Conservation (phyloP, 805 yeast genomes). For the Clavispora phyllophila region DNA sequence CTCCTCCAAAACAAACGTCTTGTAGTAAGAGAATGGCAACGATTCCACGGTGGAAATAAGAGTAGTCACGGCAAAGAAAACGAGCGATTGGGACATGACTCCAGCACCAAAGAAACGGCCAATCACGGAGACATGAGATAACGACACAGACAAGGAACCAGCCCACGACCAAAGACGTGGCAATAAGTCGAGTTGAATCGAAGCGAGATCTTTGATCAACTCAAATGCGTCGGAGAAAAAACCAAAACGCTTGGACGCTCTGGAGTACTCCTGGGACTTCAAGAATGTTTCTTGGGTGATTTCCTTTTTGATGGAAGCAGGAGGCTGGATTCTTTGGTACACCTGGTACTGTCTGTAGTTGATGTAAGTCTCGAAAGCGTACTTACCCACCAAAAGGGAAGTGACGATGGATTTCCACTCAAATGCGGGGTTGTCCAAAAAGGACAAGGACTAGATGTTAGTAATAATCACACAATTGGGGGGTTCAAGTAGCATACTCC, state of each 20-base stretch:
- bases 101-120: slow-evolving; percentile 43
- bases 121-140: slow-evolving; percentile 34
- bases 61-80: slow-evolving; percentile 51
- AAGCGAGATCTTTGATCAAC: slow-evolving; percentile 50
- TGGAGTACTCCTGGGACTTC: slow-evolving; percentile 72
- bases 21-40: slow-evolving; percentile 69
- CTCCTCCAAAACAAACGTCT: slow-evolving; percentile 86
- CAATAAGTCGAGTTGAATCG: slow-evolving; percentile 53
- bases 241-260: slow-evolving; percentile 71
- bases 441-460: slow-evolving; percentile 39
- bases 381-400: slow-evolving; percentile 72
- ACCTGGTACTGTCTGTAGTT: slow-evolving; percentile 73
- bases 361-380: slow-evolving; percentile 67
- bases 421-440: slow-evolving; percentile 62
- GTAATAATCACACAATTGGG: slow-evolving; percentile 2
- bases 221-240: slow-evolving; percentile 49
- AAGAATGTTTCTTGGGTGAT: slow-evolving; percentile 68
- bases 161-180: slow-evolving; percentile 38
- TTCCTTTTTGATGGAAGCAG: slow-evolving; percentile 62
- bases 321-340: slow-evolving; percentile 50
- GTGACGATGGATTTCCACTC: slow-evolving; percentile 77
- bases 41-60: slow-evolving; percentile 49
- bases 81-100: slow-evolving; percentile 63
- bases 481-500: slow-evolving; percentile 9
- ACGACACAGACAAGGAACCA: slow-evolving; percentile 56